Percentiles rank a stretch among this genome's conserved stretches.
Conservation (phyloP, 1,139 yeast genomes). For the Geotrichum fermentans region DNA sequence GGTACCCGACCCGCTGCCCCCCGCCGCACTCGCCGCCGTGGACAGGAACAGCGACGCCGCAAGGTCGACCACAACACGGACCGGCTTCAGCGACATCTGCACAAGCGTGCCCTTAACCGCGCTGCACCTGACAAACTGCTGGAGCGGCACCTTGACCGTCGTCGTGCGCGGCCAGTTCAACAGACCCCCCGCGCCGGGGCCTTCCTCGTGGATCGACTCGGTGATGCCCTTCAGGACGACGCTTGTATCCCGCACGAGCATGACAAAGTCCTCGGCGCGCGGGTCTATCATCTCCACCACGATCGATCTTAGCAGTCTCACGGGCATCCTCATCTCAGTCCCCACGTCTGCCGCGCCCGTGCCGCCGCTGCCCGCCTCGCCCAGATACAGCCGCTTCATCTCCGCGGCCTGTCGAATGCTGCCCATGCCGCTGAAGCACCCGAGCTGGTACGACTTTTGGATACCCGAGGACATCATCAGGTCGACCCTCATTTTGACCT, state of each 20-base stretch:
- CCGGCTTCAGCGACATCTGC: constrained; percentile 6
- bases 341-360: neutral
- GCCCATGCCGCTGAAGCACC: constrained; percentile 11
- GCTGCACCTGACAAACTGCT: constrained; percentile 4
- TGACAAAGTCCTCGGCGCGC: constrained; percentile 12
- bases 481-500: constrained; percentile 12
- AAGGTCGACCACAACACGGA: constrained; percentile 1
- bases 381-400: neutral
- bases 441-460: constrained; percentile 11
- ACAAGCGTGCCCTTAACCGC: constrained; percentile 9
- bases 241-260: constrained; percentile 4
- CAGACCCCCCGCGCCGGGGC: neutral
- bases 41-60: constrained; percentile 3
- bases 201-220: constrained; percentile 6
- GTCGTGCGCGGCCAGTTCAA: constrained; percentile 15
- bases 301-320: constrained; percentile 6
- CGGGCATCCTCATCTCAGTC: neutral
- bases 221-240: constrained; percentile 14
- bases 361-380: neutral
- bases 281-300: constrained; percentile 14
- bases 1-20: neutral
- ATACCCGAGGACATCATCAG: constrained; percentile 10
- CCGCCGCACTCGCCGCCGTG: neutral
- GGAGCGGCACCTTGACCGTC: constrained; percentile 6
- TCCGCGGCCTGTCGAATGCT: constrained; percentile 1